Conservation (phyloP, 108 stramenopile species). For the Asterionellopsis glacialis region DNA sequence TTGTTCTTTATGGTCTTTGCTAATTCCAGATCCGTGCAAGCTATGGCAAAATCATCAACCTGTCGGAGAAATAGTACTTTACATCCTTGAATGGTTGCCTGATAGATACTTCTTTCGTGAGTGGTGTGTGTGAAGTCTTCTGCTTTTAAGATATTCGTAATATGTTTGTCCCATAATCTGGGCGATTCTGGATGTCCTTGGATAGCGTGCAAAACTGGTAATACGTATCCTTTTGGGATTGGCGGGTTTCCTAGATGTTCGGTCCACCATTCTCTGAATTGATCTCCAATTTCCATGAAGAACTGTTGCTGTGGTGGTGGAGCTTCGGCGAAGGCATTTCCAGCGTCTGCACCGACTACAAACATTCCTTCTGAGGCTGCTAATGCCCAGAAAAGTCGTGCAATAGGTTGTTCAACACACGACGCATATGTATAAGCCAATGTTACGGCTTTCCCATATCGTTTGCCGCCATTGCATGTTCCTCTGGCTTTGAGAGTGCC, state of each 20-base stretch:
- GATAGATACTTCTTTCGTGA: constrained; percentile 28
- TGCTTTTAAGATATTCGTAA: constrained; percentile 15
- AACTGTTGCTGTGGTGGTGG: constrained; percentile 8
- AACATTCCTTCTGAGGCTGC: constrained; percentile 14
- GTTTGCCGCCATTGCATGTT: constrained; percentile 18
- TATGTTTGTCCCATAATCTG: constrained; percentile 20
- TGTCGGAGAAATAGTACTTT: constrained; percentile 30
- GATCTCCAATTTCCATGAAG: constrained; percentile 23
- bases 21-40: too few species aligned
- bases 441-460: not conserved
- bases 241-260: not conserved
- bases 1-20: too few species aligned
- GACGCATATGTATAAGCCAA: constrained; percentile 14
- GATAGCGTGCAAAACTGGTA: too few species aligned
- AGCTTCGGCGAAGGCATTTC: too few species aligned
- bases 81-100: constrained; percentile 10
- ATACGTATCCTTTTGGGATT: constrained; percentile 14
- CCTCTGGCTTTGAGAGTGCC: constrained; percentile 17
- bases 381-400: constrained; percentile 21
- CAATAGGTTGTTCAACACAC: constrained; percentile 27
- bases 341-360: too few species aligned
- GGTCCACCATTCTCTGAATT: too few species aligned
- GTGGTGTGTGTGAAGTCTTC: constrained; percentile 21
- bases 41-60: too few species aligned
- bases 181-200: constrained; percentile 28